Conservation (phyloP, 148 eudicot genomes). For the Arbutus unedo region DNA sequence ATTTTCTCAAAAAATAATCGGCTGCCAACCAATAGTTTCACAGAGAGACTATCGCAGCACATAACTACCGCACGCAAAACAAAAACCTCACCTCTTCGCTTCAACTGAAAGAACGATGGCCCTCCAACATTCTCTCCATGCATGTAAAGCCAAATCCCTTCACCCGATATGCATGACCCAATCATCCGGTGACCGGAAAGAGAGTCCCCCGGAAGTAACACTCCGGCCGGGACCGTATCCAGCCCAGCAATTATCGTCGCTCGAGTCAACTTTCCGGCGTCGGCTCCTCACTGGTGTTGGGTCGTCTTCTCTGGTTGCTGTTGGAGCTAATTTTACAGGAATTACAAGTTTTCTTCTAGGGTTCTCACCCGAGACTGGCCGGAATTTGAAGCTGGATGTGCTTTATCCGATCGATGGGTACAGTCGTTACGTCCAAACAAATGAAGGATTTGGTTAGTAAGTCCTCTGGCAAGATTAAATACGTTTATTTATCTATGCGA, state of each 20-base stretch:
- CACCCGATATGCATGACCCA: constrained; percentile 32
- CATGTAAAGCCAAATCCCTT: constrained; percentile 18
- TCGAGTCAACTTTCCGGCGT: constrained; percentile 54
- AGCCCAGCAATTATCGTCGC: constrained; percentile 58
- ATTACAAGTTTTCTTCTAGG: constrained; percentile 80
- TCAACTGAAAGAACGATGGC: constrained; percentile 19
- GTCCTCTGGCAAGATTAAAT: neutral
- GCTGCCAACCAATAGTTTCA: too few relatives aligned
- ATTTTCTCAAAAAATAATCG: too few relatives aligned
- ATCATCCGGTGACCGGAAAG: constrained; percentile 44
- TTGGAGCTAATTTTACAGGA: constrained; percentile 84
- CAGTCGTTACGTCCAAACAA: constrained; percentile 57
- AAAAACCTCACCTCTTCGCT: neutral
- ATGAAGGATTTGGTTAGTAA: constrained; percentile 79
- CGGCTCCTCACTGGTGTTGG: constrained; percentile 71
- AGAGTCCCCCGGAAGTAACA: neutral
- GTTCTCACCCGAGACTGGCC: constrained; percentile 62
- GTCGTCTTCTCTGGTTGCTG: constrained; percentile 67
- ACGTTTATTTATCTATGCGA: neutral
- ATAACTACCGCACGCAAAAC: neutral
- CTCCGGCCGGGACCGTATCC: constrained; percentile 26
- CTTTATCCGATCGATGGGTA: constrained; percentile 73
- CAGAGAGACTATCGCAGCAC: neutral
- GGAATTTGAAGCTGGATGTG: constrained; percentile 76
- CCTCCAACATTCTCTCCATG: constrained; percentile 21